Conservation (phyloP, 2,329 filamentous ascomycete genomes). For the Lecanoromycetidae sp. region DNA sequence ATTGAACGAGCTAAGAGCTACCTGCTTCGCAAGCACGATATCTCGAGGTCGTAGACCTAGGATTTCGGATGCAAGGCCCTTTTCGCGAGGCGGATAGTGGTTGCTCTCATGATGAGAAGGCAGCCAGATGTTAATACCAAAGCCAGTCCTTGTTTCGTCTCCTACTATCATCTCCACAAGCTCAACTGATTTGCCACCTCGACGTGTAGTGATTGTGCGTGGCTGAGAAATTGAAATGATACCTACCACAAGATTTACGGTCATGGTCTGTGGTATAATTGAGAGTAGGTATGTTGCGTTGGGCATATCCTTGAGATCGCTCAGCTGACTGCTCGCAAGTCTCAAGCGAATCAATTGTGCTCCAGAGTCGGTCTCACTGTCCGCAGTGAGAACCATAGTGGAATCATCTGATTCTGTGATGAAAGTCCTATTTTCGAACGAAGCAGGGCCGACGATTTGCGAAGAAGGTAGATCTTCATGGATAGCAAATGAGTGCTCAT, state of each 20-base stretch:
- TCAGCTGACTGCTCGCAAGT: conserved; percentile 35
- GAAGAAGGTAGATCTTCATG: conserved; percentile 56
- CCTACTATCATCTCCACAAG: conserved; percentile 69
- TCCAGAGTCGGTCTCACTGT: conserved; percentile 5
- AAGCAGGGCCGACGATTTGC: conserved; percentile 32
- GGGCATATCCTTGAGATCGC: conserved; percentile 58
- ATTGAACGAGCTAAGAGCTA: conserved; percentile 64
- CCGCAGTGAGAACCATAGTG: conserved; percentile 15
- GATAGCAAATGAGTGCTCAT: conserved; percentile 62
- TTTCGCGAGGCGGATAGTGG: conserved; percentile 17
- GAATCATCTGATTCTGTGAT: conserved; percentile 19
- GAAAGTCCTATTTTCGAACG: neutral
- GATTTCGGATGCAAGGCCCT: conserved; percentile 29
- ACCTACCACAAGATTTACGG: conserved; percentile 68
- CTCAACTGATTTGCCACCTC: conserved; percentile 42
- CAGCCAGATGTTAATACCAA: conserved; percentile 78
- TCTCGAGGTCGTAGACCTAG: conserved; percentile 54
- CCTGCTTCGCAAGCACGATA: conserved; percentile 65
- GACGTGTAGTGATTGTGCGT: conserved; percentile 52
- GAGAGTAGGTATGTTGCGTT: conserved; percentile 50
- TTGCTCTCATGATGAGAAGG: conserved; percentile 23
- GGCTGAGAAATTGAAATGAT: conserved; percentile 60
- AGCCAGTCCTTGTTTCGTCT: conserved; percentile 72
- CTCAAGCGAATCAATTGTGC: conserved; percentile 14
- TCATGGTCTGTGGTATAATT: conserved; percentile 68